Conservation (phyloP, 2,329 filamentous ascomycete species). For the Pestalotiopsis sp. region DNA sequence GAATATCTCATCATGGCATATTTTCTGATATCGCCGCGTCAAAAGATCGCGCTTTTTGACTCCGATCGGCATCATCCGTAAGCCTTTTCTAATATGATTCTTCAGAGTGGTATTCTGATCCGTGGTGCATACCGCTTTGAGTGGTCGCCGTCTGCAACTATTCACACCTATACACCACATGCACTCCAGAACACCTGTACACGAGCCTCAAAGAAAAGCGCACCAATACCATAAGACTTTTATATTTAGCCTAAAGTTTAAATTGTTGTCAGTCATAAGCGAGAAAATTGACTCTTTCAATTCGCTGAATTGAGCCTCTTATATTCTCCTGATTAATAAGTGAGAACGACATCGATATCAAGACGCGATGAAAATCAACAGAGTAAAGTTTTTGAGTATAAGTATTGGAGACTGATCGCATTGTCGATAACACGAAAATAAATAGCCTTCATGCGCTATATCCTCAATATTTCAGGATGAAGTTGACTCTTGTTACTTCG, state of each 20-base stretch:
- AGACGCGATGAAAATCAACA: neutral
- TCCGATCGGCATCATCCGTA: neutral
- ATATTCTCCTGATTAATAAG: neutral
- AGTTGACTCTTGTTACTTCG: neutral
- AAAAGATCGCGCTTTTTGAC: neutral
- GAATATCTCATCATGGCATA: neutral
- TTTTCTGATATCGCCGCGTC: neutral
- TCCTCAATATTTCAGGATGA: neutral
- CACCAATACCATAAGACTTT: neutral
- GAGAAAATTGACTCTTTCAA: neutral
- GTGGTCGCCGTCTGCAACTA: neutral
- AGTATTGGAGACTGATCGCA: neutral
- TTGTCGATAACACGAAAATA: neutral
- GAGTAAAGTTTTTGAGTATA: neutral
- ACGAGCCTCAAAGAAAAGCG: neutral
- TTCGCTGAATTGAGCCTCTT: neutral
- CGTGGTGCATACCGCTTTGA: neutral
- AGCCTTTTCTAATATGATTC: neutral
- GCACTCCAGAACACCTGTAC: neutral
- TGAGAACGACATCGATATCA: neutral
- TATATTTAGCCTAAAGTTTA: neutral
- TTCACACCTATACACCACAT: neutral
- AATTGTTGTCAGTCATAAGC: neutral
- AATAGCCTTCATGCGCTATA: neutral
- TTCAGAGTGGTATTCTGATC: neutral